These are phyloP conservation scores for Lyophyllum atratum DNA, from an alignment of 768 basidiomycete genomes.

Conservation along the genomic window DNA sequence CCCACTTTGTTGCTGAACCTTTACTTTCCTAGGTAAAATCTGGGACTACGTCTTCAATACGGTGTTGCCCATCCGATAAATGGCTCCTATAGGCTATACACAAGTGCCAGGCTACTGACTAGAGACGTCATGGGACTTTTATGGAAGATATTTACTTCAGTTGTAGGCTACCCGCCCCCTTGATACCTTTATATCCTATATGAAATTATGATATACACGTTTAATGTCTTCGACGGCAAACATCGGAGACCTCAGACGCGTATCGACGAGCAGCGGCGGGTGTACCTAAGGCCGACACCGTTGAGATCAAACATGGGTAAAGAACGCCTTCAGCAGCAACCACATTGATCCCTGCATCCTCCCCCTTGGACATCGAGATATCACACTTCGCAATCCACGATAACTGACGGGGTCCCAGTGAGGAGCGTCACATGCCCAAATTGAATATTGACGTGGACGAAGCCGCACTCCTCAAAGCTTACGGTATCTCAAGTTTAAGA, in stretches of 20 bases:
- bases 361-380: background rate
- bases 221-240: no score
- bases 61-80: constrained; percentile 62
- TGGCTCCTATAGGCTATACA: background rate
- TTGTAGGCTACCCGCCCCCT: background rate
- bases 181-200: background rate
- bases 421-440: constrained; percentile 46
- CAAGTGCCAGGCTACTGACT: background rate
- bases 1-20: background rate
- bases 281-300: background rate
- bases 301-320: background rate
- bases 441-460: constrained; percentile 78
- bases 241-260: no score
- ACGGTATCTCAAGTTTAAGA: constrained; percentile 75
- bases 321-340: no score
- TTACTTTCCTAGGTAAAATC: constrained; percentile 63
- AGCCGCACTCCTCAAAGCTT: constrained; percentile 81
- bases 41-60: constrained; percentile 96
- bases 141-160: background rate
- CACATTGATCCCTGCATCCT: background rate
- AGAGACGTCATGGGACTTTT: background rate
- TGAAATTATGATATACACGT: background rate
- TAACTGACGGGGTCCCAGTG: background rate
- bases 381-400: background rate
- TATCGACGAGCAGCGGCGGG: no score